A percentile compares a stretch with the other conserved stretches of the same genome.
phyloP scores from a whole-genome alignment of 106 monocot genomes.

The Dendrobium officinale region DNA sequence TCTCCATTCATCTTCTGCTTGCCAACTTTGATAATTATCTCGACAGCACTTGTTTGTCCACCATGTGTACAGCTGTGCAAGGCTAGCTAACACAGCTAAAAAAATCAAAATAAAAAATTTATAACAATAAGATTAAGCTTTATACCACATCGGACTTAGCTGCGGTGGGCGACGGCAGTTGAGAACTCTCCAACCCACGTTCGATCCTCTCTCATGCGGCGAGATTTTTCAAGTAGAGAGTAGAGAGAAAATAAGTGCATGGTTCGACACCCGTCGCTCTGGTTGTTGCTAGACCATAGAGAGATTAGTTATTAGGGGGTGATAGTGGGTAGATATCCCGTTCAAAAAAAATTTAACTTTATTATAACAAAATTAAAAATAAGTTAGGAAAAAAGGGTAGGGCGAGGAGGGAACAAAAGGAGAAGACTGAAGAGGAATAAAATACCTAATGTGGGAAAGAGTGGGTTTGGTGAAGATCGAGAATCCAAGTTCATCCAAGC shows the following conservation, averaged over 20 bases:
- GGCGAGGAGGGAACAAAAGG: neutral
- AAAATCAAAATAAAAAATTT: slow-evolving; percentile 7
- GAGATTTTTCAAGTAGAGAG: no score
- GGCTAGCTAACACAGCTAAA: neutral
- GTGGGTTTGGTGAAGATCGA: neutral
- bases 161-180: no score
- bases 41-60: slow-evolving; percentile 22
- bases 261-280: no score
- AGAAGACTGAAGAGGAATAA: neutral
- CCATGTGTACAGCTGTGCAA: neutral
- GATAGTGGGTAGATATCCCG: no score
- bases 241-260: no score
- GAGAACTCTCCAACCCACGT: no score
- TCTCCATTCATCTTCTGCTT: neutral
- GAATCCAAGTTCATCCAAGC: slow-evolving; percentile 5
- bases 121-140: neutral
- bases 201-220: no score
- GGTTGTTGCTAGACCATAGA: no score
- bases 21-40: neutral
- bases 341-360: neutral
- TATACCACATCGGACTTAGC: no score
- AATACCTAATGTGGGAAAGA: neutral
- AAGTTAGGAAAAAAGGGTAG: neutral
- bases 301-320: no score
- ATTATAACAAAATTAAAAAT: neutral